A percentile compares a stretch with the other conserved stretches of the same genome.
Conservation (phyloP, 2,329 filamentous ascomycete genomes). For the Alternaria sp. region DNA sequence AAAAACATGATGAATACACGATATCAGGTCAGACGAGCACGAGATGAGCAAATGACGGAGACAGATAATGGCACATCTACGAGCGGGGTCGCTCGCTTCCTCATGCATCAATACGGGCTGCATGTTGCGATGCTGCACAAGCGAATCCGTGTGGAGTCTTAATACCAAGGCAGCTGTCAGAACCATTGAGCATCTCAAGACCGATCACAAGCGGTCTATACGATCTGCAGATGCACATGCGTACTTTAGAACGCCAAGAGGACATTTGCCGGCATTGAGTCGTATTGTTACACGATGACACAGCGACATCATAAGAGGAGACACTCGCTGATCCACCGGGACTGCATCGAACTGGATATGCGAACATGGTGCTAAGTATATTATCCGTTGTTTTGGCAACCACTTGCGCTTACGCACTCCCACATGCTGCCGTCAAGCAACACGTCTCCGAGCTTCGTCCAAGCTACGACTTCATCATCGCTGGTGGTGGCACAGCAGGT, state of each 20-base stretch:
- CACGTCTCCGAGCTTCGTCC: conserved; percentile 8
- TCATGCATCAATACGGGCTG: background rate
- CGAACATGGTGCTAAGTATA: background rate
- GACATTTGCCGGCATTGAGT: background rate
- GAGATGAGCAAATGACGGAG: background rate
- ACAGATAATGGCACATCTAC: background rate
- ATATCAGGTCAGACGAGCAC: background rate
- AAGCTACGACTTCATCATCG: conserved; percentile 27
- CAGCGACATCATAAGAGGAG: background rate
- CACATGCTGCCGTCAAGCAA: conserved; percentile 5
- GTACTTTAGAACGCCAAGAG: background rate
- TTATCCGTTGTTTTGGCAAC: background rate
- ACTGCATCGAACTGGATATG: background rate
- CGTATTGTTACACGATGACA: background rate
- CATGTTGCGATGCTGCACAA: conserved; percentile 4
- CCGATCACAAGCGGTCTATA: conserved; percentile 2
- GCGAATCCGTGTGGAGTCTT: background rate
- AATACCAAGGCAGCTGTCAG: background rate
- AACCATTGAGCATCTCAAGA: background rate
- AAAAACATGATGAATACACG: conserved; percentile 13
- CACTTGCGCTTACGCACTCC: conserved; percentile 1
- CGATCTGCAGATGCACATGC: background rate
- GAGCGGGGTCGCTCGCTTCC: conserved; percentile 6
- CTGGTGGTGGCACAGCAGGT: conserved; percentile 29
- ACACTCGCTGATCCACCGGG: background rate